These are phyloP conservation scores for Phylloporus arenicola DNA, from an alignment of 768 basidiomycete species.

Conservation along the genomic window DNA sequence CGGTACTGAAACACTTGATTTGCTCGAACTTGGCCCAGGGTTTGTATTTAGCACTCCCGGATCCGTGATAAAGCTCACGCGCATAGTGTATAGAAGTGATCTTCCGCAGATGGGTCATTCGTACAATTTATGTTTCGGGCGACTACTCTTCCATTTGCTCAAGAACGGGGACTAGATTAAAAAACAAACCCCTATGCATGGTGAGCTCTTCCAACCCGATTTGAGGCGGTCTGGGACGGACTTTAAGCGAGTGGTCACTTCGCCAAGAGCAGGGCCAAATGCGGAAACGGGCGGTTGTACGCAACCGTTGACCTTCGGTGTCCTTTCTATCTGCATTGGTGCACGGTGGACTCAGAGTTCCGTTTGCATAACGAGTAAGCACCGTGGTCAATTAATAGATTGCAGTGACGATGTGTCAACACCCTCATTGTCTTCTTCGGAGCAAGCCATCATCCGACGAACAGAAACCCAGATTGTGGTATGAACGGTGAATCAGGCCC, in stretches of 20 bases:
- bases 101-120: too few relatives aligned
- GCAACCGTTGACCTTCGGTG: neutral
- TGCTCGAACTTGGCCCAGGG: too few relatives aligned
- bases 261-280: neutral
- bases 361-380: neutral
- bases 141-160: neutral
- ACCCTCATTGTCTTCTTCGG: neutral
- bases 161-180: neutral
- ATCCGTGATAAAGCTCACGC: too few relatives aligned
- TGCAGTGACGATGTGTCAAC: neutral
- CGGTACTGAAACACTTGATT: too few relatives aligned
- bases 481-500: neutral
- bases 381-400: neutral
- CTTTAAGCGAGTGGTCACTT: neutral
- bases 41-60: too few relatives aligned
- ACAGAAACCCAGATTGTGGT: neutral
- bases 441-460: neutral
- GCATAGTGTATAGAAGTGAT: too few relatives aligned
- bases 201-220: neutral
- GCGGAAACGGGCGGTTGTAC: neutral
- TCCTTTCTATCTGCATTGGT: neutral
- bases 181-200: neutral
- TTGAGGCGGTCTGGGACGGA: too few relatives aligned
- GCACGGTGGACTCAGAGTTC: neutral
- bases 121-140: neutral